Base-by-base conservation (phyloP, 2,329 filamentous ascomycete species). In the Alternaria novae-zelandiae region DNA sequence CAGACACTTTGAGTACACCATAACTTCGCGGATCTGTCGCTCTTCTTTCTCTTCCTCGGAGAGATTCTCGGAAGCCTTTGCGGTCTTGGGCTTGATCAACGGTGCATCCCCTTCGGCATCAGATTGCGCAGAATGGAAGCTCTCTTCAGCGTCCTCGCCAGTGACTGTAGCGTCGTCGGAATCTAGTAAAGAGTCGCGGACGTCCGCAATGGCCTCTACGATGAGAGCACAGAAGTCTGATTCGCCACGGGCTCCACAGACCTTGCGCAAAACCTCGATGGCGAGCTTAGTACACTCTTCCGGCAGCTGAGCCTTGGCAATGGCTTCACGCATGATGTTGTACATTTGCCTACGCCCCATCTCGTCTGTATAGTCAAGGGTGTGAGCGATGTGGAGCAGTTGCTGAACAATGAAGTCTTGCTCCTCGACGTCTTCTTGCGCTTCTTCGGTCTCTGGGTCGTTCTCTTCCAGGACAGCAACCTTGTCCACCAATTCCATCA, bases 1-100 rank as follows among this genome's bases (percentile, higher is more conserved):
- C 65, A 99, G 86, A 79, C 96, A 98, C 82, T 98, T 98, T 88
- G 97, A 94, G 83, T 98, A 98, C 79, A 98, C 91, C 84, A 97
- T 90, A 76, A 97, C 96, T 81, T 97, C 94, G 69, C 89, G 90
- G 69, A 97, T 89, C 1, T 92, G 93, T 82, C 94, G 96, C 50
- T 85, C 85, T 69, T 88, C 86, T 56, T 88, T 86, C 53, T 70
- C 88, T 86, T 84, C 73, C 71, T 81, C 44, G 77, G 80, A 66
- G 79, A 82, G 66, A 73, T 81, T 51, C 80, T 83, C 70, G 71
- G 79, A 59, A 57, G 68, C 49, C 72, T 81, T 62, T 66, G 61
- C 36, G 13, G 61, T 65, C 54, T 69, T 73, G 44, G 74, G 83
- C 17, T 54, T 66, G 50, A 45, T 87, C 89, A 58, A 84, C 86